These are phyloP conservation scores for Pythium sp. DNA, from an alignment of 352 stramenopile species.

Conservation along the genomic window DNA sequence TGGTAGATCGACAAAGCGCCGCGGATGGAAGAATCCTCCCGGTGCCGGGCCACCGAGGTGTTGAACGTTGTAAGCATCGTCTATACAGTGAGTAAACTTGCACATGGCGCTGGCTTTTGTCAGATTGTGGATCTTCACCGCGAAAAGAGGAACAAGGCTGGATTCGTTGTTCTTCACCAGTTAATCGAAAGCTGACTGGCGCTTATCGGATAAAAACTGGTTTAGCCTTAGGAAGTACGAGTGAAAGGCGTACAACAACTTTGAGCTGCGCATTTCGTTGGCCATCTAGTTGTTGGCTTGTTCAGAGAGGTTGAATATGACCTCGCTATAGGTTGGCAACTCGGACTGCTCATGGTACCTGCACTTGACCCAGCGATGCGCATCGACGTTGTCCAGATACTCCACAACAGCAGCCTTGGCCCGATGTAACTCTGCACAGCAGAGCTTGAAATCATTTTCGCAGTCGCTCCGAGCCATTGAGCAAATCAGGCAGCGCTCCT, in stretches of 20 bases:
- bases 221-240: conserved; percentile 2
- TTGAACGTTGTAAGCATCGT: background rate
- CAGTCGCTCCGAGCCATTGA: background rate
- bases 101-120: background rate
- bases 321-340: conserved; percentile 19
- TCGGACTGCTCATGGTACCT: conserved; percentile 14
- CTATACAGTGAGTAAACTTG: background rate
- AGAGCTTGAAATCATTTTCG: background rate
- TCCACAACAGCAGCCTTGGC: background rate
- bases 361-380: conserved; percentile 22
- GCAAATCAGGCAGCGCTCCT: background rate
- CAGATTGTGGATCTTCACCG: background rate
- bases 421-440: background rate
- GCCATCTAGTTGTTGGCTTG: conserved; percentile 25
- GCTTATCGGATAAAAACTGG: background rate
- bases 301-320: conserved; percentile 23
- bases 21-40: background rate
- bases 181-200: background rate
- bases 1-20: background rate
- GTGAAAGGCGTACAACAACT: conserved; percentile 19
- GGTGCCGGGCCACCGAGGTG: background rate
- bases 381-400: conserved; percentile 13
- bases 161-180: background rate
- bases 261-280: conserved; percentile 17
- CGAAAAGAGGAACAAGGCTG: background rate